Percentiles rank a stretch among this genome's conserved stretches.
phyloP scores from a whole-genome alignment of 116 monocot species.

The Papilionanthe hybrid region DNA sequence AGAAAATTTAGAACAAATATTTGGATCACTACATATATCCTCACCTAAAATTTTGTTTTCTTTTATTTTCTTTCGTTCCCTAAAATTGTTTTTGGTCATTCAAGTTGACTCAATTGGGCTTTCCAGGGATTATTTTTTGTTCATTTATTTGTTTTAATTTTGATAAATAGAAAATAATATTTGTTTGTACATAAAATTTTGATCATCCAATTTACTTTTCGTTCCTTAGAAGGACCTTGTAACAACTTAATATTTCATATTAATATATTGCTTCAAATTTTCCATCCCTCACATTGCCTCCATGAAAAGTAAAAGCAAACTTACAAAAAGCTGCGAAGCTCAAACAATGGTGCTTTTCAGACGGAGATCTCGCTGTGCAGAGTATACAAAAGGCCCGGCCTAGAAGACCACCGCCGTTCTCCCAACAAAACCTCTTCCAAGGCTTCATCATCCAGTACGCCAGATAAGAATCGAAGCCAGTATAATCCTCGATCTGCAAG shows the following conservation, averaged over 20 bases:
- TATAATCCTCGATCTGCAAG: background rate
- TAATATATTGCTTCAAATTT: background rate
- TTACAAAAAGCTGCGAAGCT: background rate
- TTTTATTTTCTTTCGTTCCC: too few species aligned
- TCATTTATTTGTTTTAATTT: too few species aligned
- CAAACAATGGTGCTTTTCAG: slow-evolving; percentile 3
- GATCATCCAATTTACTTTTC: background rate
- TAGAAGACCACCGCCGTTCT: slow-evolving; percentile 7
- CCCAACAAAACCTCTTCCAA: background rate
- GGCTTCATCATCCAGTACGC: slow-evolving; percentile 4
- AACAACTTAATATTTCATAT: background rate
- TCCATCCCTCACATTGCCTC: background rate
- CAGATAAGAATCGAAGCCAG: background rate
- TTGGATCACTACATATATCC: too few species aligned
- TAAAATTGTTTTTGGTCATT: too few species aligned
- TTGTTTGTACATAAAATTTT: too few species aligned
- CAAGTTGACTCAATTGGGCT: too few species aligned
- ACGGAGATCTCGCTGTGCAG: slow-evolving; percentile 28
- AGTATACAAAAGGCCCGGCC: slow-evolving; percentile 22
- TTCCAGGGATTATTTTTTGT: too few species aligned
- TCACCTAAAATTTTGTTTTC: too few species aligned
- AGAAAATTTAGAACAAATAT: too few species aligned
- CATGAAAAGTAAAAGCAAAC: background rate
- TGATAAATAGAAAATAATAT: too few species aligned
- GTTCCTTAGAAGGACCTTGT: background rate